Evolutionary conservation across 225 moss, liverwort and hornwort genomes (phyloP), one percentile per base, ranked within the genome.

Genomic region (Polytrichum commune): DNA sequence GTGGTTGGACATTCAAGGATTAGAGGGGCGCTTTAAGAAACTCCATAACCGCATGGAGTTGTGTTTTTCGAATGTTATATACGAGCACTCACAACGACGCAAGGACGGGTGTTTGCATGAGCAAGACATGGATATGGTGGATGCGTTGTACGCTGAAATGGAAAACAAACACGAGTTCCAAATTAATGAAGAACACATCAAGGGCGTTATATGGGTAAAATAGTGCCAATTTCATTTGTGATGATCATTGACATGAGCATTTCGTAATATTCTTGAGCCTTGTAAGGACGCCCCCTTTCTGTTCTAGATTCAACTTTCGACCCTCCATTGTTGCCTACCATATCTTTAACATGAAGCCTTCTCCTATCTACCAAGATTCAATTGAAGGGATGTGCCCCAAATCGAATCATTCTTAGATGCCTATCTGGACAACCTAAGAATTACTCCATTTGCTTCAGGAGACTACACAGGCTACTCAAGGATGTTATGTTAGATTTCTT

Each of bases 41-140:
- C 46, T 64, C 5, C 24, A 19, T 27, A 27, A 32, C 27, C 76
- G 32, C 27, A 72, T 76, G 68, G 69, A 80, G n/a, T 27, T 64
- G 64, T 76, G 72, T 22, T 55, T 63, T 5, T 35, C 24, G 2
- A 69, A 76, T 18, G 62, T 76, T 5, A 30, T 76, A 29, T 16
- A 68, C 19, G 54, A 76, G 65, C 80, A 76, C 13, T 23, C 32
- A n/a, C 72, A 25, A 60, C 53, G 68, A 32, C 64, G 61, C 32
- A 65, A 61, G 54, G 20, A 18, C 4, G 8, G 58, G 23, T 5
- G 6, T 58, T 3, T 65, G 19, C 38, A 46, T 1, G 55, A 70
- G 8, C 58, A 33, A 1, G 77, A 77, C 54, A 77, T 66, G 71
- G 77, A 72, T 66, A 19, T 77, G 53, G 71, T 77, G 8, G 77